Base-by-base conservation (phyloP, 306 rosid genomes). In the Cyamopsis tetragonoloba region DNA sequence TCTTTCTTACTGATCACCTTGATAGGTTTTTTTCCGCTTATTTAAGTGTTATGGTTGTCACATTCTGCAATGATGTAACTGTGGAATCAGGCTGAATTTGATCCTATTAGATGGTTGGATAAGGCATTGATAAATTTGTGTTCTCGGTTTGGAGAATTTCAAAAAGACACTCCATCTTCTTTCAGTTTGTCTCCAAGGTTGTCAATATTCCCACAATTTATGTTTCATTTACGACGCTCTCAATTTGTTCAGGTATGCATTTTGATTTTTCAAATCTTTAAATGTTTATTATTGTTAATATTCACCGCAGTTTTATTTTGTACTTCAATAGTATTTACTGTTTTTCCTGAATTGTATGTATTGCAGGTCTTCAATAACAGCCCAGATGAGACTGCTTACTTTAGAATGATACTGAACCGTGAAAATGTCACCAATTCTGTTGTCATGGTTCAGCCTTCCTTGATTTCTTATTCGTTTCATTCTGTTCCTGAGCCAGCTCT, bases 21-120 rank as follows among this genome's bases (percentile, higher is more conserved):
- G 49, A 59, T 39, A 34, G 39, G 47, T 3, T 55, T 68, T 60
- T 76, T 19, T 34, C n/a, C n/a, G 53, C 39, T 57, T 62, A 28
- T 38, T 6, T 61, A 20, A 62, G 53, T 65, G 9, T 30, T 24
- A 22, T 51, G 58, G 12, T 70, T 62, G 26, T 73, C 58, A 70
- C 57, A 41, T 61, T 63, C 4, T 54, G 26, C 81, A 78, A 58
- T 35, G 53, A 60, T 69, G 65, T 62, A 58, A 75, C 41, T 79
- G 42, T 71, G 26, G 22, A 72, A 80, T 70, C 86, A 90, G 99
- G 97, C 96, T 64, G 99, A 90, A 81, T 93, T 90, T 83, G 99
- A 93, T 74, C 99, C 99, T 72, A 85, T 93, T 77, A 83, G 97
- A 83, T 93, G 99, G 99, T 61, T 93, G 88, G 99, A 93, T 75